Conservation (phyloP, 1,284 basidiomycete genomes). For the Irpex sp. region DNA sequence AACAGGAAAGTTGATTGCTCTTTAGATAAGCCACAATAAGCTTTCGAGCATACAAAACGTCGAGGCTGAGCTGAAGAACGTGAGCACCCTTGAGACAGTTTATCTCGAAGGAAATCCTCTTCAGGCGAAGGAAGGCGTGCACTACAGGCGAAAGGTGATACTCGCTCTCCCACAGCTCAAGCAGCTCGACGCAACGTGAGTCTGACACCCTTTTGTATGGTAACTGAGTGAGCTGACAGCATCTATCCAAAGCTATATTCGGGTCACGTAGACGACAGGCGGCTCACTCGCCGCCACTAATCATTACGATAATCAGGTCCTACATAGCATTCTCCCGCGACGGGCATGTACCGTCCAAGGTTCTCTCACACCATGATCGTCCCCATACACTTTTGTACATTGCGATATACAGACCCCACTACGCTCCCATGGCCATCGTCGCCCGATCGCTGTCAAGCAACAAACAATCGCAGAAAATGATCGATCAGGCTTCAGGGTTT, state of each 20-base stretch:
- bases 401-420: neutral
- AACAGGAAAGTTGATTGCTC: neutral
- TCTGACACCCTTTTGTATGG: constrained; percentile 15
- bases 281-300: neutral
- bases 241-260: constrained; percentile 12
- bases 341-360: neutral
- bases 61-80: constrained; percentile 70
- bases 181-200: constrained; percentile 95
- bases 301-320: neutral
- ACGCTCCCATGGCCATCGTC: neutral
- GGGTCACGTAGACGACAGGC: constrained; percentile 1
- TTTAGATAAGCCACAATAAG: constrained; percentile 85
- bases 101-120: constrained; percentile 96
- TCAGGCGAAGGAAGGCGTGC: constrained; percentile 73
- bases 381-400: neutral
- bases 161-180: constrained; percentile 84
- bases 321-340: neutral
- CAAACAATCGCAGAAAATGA: neutral
- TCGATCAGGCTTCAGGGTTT: neutral
- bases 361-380: neutral
- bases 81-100: constrained; percentile 76
- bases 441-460: neutral
- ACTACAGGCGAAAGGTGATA: constrained; percentile 89
- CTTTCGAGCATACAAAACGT: constrained; percentile 69
- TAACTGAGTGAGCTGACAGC: neutral